A percentile compares a stretch with the other conserved stretches of the same genome.
Evolutionary conservation across 202 grass and related monocot genomes (phyloP).

Genomic region (Saccharum hybrid): DNA sequence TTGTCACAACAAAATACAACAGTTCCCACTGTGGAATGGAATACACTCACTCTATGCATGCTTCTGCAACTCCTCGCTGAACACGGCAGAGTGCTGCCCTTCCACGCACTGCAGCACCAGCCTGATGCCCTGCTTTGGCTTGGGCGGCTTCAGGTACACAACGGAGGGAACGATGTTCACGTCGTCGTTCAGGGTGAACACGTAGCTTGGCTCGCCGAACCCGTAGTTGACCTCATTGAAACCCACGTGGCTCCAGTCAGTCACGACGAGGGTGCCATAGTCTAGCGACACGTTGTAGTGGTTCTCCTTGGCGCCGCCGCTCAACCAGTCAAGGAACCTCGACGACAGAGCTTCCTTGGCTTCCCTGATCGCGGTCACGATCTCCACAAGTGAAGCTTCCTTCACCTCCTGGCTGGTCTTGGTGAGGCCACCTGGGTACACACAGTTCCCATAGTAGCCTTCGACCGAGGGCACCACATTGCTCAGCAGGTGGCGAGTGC

Average conservation of each 20-base stretch:
- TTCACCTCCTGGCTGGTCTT: constrained; percentile 52
- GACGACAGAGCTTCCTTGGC: constrained; percentile 52
- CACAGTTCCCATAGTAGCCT: constrained; percentile 73
- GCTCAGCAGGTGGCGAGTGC: constrained; percentile 67
- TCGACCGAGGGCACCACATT: constrained; percentile 55
- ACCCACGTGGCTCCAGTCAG: constrained; percentile 71
- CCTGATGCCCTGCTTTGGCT: constrained; percentile 60
- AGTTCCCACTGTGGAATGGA: neutral
- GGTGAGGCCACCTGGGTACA: constrained; percentile 59
- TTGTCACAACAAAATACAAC: constrained; percentile 34
- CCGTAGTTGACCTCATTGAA: constrained; percentile 67
- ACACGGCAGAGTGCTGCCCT: constrained; percentile 51
- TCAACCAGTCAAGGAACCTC: constrained; percentile 65
- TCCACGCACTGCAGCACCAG: constrained; percentile 72
- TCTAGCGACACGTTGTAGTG: constrained; percentile 66
- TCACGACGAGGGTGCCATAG: constrained; percentile 65
- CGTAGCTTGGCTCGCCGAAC: constrained; percentile 53
- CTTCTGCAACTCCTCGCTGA: constrained; percentile 56
- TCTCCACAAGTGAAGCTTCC: constrained; percentile 43
- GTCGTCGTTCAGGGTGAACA: constrained; percentile 62
- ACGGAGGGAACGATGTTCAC: constrained; percentile 47
- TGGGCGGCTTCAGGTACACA: constrained; percentile 59
- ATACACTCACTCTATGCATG: constrained; percentile 38
- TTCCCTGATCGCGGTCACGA: constrained; percentile 56
- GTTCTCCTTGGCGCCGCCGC: constrained; percentile 45